These are phyloP conservation scores for Fusarium proliferatum DNA, from an alignment of 2,329 filamentous ascomycete species.

Conservation along the genomic window DNA sequence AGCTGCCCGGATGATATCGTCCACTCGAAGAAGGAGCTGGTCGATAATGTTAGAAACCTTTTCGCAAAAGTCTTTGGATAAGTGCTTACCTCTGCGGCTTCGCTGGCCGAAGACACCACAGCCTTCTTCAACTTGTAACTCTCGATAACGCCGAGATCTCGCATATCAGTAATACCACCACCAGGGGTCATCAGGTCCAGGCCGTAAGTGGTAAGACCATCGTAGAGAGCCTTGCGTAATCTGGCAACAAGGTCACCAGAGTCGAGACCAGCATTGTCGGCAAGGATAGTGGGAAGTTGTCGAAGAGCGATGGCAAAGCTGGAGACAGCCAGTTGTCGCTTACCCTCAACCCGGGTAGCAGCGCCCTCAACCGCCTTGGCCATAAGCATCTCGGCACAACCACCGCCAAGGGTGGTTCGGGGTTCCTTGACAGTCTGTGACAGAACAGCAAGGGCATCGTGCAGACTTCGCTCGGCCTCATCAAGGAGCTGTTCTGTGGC, in stretches of 20 bases:
- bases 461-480: conserved; percentile 94
- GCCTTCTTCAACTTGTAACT: conserved; percentile 99
- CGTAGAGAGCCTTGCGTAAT: conserved; percentile 93
- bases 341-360: conserved; percentile 93
- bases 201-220: conserved; percentile 91
- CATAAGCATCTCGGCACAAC: conserved; percentile 99
- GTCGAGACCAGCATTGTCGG: conserved; percentile 96
- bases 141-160: conserved; percentile 93
- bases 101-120: conserved; percentile 95
- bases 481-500: conserved; percentile 97
- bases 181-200: conserved; percentile 90
- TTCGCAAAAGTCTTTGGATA: no score
- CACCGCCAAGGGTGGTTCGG: conserved; percentile 91
- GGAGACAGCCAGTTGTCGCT: conserved; percentile 94
- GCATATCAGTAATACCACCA: conserved; percentile 94
- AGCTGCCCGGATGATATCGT: conserved; percentile 96
- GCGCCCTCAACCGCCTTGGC: conserved; percentile 96
- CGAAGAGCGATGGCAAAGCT: conserved; percentile 89
- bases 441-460: conserved; percentile 94
- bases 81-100: conserved; percentile 87
- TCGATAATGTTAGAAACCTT: conserved; percentile 33
- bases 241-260: conserved; percentile 93
- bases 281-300: conserved; percentile 94
- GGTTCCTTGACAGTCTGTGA: conserved; percentile 97
- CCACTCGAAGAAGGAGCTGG: conserved; percentile 90